Conservation (phyloP, 441 rosid genomes). For the Pelargonium citronellum region DNA sequence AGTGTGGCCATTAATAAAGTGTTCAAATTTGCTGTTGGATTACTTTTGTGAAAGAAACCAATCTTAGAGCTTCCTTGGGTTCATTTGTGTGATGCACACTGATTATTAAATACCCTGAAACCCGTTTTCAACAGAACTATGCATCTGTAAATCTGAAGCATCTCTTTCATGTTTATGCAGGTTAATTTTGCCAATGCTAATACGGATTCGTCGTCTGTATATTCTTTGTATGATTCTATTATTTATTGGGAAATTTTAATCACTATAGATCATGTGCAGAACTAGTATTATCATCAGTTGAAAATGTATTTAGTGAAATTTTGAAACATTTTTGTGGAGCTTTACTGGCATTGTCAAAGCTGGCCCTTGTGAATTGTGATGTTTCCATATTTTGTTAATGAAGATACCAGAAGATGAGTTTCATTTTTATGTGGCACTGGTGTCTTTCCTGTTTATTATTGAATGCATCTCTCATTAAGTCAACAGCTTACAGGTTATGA, state of each 20-base stretch:
- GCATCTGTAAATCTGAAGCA: slow-evolving; percentile 65
- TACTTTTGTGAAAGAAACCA: slow-evolving; percentile 11
- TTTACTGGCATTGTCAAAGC: neutral
- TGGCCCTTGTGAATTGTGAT: neutral
- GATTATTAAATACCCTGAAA: slow-evolving; percentile 21
- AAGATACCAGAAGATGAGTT: slow-evolving; percentile 6
- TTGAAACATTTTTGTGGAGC: neutral
- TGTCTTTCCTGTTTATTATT: neutral
- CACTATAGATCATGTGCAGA: slow-evolving; percentile 24
- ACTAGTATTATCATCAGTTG: slow-evolving; percentile 7
- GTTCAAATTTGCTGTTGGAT: slow-evolving; percentile 19
- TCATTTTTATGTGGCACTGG: slow-evolving; percentile 6
- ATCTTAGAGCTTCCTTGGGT: slow-evolving; percentile 10
- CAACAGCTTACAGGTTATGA: neutral
- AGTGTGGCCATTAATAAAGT: slow-evolving; percentile 20
- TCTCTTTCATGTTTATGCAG: slow-evolving; percentile 93
- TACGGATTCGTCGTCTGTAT: slow-evolving; percentile 65
- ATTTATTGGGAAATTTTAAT: slow-evolving; percentile 19
- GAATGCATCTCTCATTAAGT: neutral
- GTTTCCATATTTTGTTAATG: slow-evolving; percentile 4
- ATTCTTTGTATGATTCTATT: slow-evolving; percentile 44
- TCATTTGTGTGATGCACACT: neutral
- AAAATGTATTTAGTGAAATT: slow-evolving; percentile 21
- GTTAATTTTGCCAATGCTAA: slow-evolving; percentile 89
- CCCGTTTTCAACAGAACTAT: slow-evolving; percentile 27